These are phyloP conservation scores for Prunus mongolica DNA, from an alignment of 306 rosid species.

Conservation along the genomic window DNA sequence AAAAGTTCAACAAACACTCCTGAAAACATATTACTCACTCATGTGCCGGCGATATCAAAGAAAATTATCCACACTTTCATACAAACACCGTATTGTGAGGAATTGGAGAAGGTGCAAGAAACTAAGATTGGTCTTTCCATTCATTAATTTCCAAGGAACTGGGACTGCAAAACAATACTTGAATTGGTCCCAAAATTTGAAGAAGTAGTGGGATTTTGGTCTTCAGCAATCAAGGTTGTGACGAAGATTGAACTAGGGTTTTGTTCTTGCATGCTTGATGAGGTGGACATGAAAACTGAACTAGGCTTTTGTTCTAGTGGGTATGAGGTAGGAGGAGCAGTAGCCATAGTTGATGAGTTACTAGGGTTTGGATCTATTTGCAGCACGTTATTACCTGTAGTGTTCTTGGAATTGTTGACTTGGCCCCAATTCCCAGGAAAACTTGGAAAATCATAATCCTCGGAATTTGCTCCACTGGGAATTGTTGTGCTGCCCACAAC, in stretches of 20 bases:
- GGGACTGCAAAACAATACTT: neutral
- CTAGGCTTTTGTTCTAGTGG: constrained; percentile 4
- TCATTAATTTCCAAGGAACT: too few species aligned
- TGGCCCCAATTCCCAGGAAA: constrained; percentile 26
- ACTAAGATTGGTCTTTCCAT: too few species aligned
- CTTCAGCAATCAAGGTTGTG: neutral
- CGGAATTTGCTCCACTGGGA: constrained; percentile 14
- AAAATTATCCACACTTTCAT: too few species aligned
- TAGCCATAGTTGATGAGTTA: too few species aligned
- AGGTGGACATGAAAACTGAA: constrained; percentile 12
- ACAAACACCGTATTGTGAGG: too few species aligned
- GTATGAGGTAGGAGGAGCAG: neutral
- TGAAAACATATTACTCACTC: too few species aligned
- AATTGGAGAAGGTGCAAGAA: too few species aligned
- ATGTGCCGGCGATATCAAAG: too few species aligned
- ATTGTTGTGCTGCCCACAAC: neutral
- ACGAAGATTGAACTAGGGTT: constrained; percentile 14
- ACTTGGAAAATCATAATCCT: constrained; percentile 16
- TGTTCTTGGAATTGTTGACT: neutral
- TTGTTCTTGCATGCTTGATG: neutral
- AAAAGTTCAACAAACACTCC: too few species aligned
- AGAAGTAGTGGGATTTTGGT: neutral
- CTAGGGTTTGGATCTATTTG: constrained; percentile 10
- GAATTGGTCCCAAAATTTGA: neutral
- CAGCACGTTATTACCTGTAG: neutral